Evolutionary conservation across 2,329 filamentous ascomycete genomes (phyloP), one percentile per base, ranked within the genome.

Genomic region (Penicillium sp.): DNA sequence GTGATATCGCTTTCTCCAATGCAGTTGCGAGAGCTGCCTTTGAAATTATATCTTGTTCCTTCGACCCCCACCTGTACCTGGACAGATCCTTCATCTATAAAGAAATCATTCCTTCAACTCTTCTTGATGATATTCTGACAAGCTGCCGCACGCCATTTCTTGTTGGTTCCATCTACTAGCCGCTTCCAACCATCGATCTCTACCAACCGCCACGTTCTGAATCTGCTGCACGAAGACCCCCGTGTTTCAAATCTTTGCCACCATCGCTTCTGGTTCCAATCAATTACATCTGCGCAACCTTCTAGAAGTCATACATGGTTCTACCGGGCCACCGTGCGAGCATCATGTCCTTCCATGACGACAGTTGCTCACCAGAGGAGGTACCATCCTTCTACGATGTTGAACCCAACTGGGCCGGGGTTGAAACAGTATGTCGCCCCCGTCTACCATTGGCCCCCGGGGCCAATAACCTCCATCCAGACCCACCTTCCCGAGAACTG

Each of bases 351-450:
- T 68, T 60, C 55, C 59, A 57, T 44, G 61, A 63, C 35, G 63
- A 59, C 41, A 52, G 66, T 22, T 61, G 56, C 43, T 64, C 68
- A 6, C 61, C 59, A 14, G 65, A 70, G 43, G 67, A 65, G n/a
- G 57, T 74, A 31, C 56, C 66, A 8, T 63, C 67, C 3, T 74
- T 61, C 57, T 73, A 73, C 54, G 66, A 67, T 10, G 54, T 71
- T 22, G 66, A 59, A 44, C 55, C 66, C 26, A 61, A 65, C 43
- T 75, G 72, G 73, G 35, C 66, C 14, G 60, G 56, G 19, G 56
- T 69, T 31, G 67, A 70, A 55, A 59, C 70, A 49, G 73, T 75
- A 73, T 55, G 70, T 62, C 49, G 27, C 22, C 35, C 47, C 27
- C n/a, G 24, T 21, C 33, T 37, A 22, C 24, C 35, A 44, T 48